Evolutionary conservation across 2,329 filamentous ascomycete genomes (phyloP), one percentile per base, ranked within the genome.

Genomic region (Monilinia vaccinii-corymbosi): DNA sequence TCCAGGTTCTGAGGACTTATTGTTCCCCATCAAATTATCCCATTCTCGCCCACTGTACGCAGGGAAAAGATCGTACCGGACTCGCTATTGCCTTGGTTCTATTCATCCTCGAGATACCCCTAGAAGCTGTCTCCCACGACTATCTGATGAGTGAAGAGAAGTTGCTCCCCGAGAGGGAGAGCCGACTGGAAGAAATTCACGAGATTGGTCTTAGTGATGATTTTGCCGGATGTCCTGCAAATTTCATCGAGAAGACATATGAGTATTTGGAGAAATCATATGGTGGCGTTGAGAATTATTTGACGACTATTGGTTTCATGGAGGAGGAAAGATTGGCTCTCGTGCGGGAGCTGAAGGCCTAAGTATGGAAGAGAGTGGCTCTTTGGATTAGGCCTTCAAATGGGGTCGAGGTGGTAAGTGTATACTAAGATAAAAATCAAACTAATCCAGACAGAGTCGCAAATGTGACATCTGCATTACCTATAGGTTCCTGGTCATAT

Each of bases 21-120:
- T 73, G 78, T 11, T 71, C 78, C 1, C 71, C 76, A 2, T 66
- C 72, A 0, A 78, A 77, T 18, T 83, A 85, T 64, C 90, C 91
- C 0, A 73, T 85, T 1, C 71, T 96, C 9, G 75, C 94, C 2
- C 90, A 96, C 73, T 96, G 91, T 73, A 94, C 91, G 0, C 90
- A 95, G 69, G 91, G 91, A 61, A 96, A 96, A 71, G 91, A 96
- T 70, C 82, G 91, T 2, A 91, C 84, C 1, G 91, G 91, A 0
- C 75, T 96, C 14, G 77, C 89, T 13, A 77, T 90, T 6, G 76
- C 87, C 45, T 75, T 96, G 4, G 73, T 87, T 0, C 75, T 95
- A 23, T 77, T 93, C 68, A 75, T 88, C 13, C 76, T 88, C 4
- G 74, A 73, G 9, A 73, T 88, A 1, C 81, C 84, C 0, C 61